Conservation (phyloP, 805 yeast genomes). For the Brettanomyces naardenensis region DNA sequence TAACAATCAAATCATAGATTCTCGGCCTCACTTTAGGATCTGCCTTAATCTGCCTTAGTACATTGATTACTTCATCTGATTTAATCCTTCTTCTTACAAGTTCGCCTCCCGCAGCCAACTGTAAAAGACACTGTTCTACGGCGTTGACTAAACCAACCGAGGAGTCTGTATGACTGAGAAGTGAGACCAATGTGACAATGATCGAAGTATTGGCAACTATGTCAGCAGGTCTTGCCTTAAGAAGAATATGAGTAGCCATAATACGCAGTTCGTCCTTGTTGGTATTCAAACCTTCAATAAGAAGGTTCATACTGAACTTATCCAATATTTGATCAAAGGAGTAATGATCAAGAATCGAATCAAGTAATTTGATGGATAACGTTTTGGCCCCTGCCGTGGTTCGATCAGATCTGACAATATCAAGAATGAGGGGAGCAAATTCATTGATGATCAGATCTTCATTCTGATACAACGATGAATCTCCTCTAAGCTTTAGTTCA, state of each 20-base stretch:
- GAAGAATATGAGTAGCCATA: conserved; percentile 18
- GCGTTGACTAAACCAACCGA: conserved; percentile 16
- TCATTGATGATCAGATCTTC: conserved; percentile 7
- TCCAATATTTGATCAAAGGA: conserved; percentile 22
- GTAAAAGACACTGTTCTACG: conserved; percentile 16
- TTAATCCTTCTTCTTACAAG: conserved; percentile 23
- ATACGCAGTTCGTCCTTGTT: conserved; percentile 19
- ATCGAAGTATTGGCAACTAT: conserved; percentile 26
- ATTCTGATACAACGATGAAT: conserved; percentile 9
- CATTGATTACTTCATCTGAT: conserved; percentile 17
- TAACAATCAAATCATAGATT: conserved; percentile 24
- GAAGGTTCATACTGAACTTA: conserved; percentile 16
- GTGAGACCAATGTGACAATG: conserved; percentile 15
- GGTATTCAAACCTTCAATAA: conserved; percentile 24
- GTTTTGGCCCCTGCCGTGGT: conserved; percentile 16
- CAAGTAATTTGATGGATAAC: conserved; percentile 16
- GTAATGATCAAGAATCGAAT: conserved; percentile 19
- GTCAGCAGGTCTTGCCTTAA: conserved; percentile 24
- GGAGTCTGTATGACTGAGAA: conserved; percentile 15
- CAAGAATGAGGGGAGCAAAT: conserved; percentile 15
- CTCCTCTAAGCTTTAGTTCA: conserved; percentile 12
- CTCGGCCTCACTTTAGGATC: conserved; percentile 22
- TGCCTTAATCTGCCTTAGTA: conserved; percentile 16
- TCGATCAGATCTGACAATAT: conserved; percentile 17
- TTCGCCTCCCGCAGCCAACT: conserved; percentile 20